A percentile compares a stretch with the other conserved stretches of the same genome.
Conservation (phyloP, 192 early-diverging fungal genomes). For the Coemansia umbellata region DNA sequence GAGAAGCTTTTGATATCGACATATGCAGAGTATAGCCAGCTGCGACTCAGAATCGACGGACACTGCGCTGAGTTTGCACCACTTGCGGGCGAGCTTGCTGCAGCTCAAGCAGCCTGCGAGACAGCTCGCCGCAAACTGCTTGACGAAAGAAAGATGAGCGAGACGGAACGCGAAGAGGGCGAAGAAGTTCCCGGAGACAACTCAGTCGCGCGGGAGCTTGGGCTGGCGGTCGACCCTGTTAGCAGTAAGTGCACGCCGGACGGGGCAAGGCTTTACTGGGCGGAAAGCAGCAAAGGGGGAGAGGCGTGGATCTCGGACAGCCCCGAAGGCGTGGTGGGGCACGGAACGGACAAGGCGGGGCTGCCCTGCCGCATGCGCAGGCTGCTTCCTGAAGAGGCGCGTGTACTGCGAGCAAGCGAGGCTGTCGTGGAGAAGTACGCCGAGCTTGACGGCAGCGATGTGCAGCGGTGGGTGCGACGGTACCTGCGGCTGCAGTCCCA, state of each 20-base stretch:
- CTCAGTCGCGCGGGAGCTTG: slow-evolving; percentile 1
- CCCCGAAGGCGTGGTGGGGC: slow-evolving; percentile 20
- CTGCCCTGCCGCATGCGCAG: slow-evolving; percentile 20
- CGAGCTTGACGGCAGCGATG: slow-evolving; percentile 21
- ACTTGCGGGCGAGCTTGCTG: slow-evolving; percentile 18
- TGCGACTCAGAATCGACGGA: slow-evolving; percentile 30
- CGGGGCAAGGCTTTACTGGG: slow-evolving; percentile 33
- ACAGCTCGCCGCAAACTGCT: neutral
- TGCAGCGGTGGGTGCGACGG: slow-evolving; percentile 26
- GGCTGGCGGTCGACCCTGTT: slow-evolving; percentile 10
- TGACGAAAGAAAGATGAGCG: neutral
- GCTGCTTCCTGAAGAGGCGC: slow-evolving; percentile 31
- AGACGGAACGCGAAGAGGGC: slow-evolving; percentile 42
- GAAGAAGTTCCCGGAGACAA: slow-evolving; percentile 30
- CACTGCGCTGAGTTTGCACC: slow-evolving; percentile 16
- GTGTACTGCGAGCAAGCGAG: slow-evolving; percentile 24
- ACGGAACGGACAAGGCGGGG: neutral
- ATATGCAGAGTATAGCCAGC: slow-evolving; percentile 40
- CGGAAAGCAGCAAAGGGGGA: neutral
- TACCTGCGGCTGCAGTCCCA: slow-evolving; percentile 24
- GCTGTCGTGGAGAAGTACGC: slow-evolving; percentile 17
- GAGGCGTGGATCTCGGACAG: slow-evolving; percentile 36
- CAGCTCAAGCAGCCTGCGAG: slow-evolving; percentile 3
- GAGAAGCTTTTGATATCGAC: slow-evolving; percentile 5
- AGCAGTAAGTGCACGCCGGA: slow-evolving; percentile 17